Conservation (phyloP, 352 stramenopile genomes). For the Globisporangium acanthophoron region DNA sequence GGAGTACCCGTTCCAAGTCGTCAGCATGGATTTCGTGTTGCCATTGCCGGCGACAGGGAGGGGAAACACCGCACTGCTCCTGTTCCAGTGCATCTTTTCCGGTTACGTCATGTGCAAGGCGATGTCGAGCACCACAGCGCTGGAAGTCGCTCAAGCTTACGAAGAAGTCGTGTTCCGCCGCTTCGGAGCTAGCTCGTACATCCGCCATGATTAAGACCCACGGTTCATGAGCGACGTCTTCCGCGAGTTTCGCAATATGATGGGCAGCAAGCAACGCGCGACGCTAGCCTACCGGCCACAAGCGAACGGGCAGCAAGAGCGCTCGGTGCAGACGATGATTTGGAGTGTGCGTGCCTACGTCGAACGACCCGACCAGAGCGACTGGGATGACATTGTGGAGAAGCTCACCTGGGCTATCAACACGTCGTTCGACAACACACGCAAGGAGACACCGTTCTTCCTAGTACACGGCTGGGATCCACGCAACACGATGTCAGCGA, state of each 20-base stretch:
- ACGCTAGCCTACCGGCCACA: background rate
- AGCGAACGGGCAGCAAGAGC: background rate
- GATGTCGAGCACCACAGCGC: background rate
- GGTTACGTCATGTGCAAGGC: slow-evolving; percentile 19
- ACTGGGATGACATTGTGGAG: background rate
- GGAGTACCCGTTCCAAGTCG: slow-evolving; percentile 4
- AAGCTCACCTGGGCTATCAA: slow-evolving; percentile 12
- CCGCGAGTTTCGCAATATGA: slow-evolving; percentile 1
- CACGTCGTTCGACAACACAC: slow-evolving; percentile 3
- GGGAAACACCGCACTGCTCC: slow-evolving; percentile 8
- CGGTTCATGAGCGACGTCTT: slow-evolving; percentile 12
- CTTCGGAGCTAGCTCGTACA: slow-evolving; percentile 12
- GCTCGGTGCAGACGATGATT: background rate
- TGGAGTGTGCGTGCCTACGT: background rate
- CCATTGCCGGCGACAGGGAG: background rate
- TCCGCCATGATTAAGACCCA: slow-evolving; percentile 14
- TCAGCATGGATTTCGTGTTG: slow-evolving; percentile 9
- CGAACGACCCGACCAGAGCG: background rate
- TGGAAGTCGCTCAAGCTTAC: background rate
- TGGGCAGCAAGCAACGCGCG: background rate
- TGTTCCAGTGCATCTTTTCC: slow-evolving; percentile 19
- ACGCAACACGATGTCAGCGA: slow-evolving; percentile 4
- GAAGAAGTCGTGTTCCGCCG: slow-evolving; percentile 6
- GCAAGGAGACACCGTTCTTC: slow-evolving; percentile 14
- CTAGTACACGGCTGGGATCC: slow-evolving; percentile 18